Base-by-base conservation (phyloP, 345 rosid genomes). In the Angophora floribunda region DNA sequence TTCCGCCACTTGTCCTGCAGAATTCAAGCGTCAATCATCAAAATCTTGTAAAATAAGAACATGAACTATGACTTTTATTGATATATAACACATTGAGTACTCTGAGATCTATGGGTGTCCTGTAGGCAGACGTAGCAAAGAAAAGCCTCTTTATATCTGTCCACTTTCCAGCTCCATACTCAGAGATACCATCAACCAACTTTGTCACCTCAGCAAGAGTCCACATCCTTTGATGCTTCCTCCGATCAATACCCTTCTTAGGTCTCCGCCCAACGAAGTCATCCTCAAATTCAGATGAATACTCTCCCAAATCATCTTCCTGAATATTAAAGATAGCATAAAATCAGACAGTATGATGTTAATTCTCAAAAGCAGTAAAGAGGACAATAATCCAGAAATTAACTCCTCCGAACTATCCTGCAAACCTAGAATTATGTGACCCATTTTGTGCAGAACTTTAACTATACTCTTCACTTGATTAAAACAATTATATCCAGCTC, bases 1-100 rank as follows among this genome's bases (percentile, higher is more conserved):
- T 97, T 97, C 70, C 99, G 94, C 99, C 99, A 97, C 91, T 97
- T 97, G 88, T 96, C 99, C 99, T 97, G 93, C 90, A 90, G 49
- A 87, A 59, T 67, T 52, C 52, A 89, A 52, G 17, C 52, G 30
- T 87, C 86, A 89, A 70, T 53, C 51, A 26, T 90, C 84, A 47
- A 87, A 65, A n/a, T 32, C 82, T 51, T 24, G 87, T 32, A 21
- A 52, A 6, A 52, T 5, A 21, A 41, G 7, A 75, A 41, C 9
- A 28, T 41, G 49, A 6, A 75, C 49, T 75, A 41, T 41, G 14
- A 41, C 14, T 75, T 70, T 70, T 21, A 75, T 41, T 36, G 84
- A 41, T 75, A 75, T 75, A 75, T 36, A 36, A 75, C 49, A 75
- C 49, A 41, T 19, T 75, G 24, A 82, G 90, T 95, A 97, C 99